Evolutionary conservation across 2,329 filamentous ascomycete genomes (phyloP), one percentile per base, ranked within the genome.

Genomic region (Apiospora kogelbergensis): DNA sequence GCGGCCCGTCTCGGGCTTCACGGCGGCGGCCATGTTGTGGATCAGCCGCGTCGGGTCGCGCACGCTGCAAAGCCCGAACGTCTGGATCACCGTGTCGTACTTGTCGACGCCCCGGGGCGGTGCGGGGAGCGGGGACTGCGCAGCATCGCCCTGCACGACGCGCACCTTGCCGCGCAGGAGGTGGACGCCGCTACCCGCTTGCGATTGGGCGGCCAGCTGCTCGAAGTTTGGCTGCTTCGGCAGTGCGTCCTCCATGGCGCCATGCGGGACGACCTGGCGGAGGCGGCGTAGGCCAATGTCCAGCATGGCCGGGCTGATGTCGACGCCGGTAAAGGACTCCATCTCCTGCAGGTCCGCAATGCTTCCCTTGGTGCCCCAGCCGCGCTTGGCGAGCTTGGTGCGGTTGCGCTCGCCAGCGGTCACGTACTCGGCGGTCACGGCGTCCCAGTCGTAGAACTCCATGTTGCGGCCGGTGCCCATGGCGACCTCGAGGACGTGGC

Each of bases 31-130:
- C 74, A 91, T 81, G 76, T 86, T 86, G 66, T 79, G 76, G 24
- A 91, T 77, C 24, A 91, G 81, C 37, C 76, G 77, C 11, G 85
- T 82, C 1, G 89, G 89, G 74, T 90, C 84, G 5, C 81, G 81
- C 2, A 90, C 88, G 73, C 86, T 89, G 79, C 89, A 91, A 33
- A 91, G 83, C 5, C 88, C 89, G 78, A 91, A 91, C 0, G 88
- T 90, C 75, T 91, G 88, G 40, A 91, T 76, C 45, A 91, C 80
- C 1, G 88, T 90, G 78, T 91, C 89, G 79, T 90, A 91, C 71
- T 83, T 83, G 3, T 78, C 75, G 69, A 76, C 76, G 67, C 72
- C 81, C 53, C 76, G 76, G 17, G 79, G 80, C 70, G 81, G 78
- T 6, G 76, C 67, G 1, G 85, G 84, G 1, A 88, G 77, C 0